Conservation (phyloP, 2,329 filamentous ascomycete genomes). For the Botryotinia narcissicola region DNA sequence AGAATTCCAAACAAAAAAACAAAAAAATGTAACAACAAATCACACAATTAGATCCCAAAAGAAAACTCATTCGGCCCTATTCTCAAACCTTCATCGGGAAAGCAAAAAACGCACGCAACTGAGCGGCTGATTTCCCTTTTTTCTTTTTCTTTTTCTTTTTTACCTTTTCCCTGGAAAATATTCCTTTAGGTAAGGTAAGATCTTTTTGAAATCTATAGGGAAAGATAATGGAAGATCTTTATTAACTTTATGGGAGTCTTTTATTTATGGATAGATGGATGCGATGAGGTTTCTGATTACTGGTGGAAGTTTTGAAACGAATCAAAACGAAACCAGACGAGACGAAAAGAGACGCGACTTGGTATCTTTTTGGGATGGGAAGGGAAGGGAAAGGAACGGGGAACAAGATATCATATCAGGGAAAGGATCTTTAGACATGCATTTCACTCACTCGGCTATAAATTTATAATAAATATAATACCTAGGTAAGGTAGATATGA, state of each 20-base stretch:
- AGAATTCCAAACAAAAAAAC: background rate
- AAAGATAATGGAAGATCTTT: background rate
- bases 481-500: background rate
- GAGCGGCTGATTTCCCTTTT: background rate
- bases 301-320: background rate
- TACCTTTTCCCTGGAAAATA: background rate
- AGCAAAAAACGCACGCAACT: slow-evolving; percentile 2
- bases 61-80: slow-evolving; percentile 17
- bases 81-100: slow-evolving; percentile 14
- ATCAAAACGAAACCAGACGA: background rate
- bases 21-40: slow-evolving; percentile 5
- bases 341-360: background rate
- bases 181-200: background rate
- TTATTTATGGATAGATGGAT: background rate
- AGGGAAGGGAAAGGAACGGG: no score
- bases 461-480: background rate
- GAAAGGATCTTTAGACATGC: background rate
- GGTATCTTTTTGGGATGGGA: background rate
- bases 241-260: background rate
- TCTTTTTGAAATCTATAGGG: background rate
- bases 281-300: background rate
- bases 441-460: background rate
- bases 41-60: background rate
- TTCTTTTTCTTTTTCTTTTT: background rate
- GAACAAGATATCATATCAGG: background rate